phyloP scores from a whole-genome alignment of 179 eudicot genomes.

The Corrigiola litoralis region DNA sequence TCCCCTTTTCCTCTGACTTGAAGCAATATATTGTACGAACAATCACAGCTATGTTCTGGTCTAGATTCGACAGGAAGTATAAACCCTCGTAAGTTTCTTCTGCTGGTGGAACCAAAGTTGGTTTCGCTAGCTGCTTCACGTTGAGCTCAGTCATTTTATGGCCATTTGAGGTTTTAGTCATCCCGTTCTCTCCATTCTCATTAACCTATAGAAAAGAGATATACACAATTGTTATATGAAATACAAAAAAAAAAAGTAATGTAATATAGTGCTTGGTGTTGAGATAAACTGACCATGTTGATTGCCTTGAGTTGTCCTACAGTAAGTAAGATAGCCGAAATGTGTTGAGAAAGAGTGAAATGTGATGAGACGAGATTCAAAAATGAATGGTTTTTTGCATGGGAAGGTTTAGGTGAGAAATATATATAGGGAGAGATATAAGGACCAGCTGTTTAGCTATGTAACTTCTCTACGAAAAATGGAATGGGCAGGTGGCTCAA shows the following conservation, averaged over 20 bases:
- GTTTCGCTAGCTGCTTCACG: conserved; percentile 27
- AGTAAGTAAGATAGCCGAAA: background rate
- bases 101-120: conserved; percentile 31
- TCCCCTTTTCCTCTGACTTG: conserved; percentile 31
- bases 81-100: conserved; percentile 37
- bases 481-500: background rate
- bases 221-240: background rate
- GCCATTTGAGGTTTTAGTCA: conserved; percentile 4
- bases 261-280: background rate
- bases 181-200: conserved; percentile 20
- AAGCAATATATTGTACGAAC: conserved; percentile 46
- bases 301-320: background rate
- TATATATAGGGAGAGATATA: conserved; percentile 1
- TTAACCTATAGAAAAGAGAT: conserved; percentile 8
- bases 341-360: background rate
- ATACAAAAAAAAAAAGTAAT: background rate
- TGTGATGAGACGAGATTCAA: conserved; percentile 1
- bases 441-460: background rate
- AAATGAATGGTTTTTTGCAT: conserved; percentile 4
- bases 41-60: conserved; percentile 42
- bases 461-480: conserved; percentile 8
- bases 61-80: conserved; percentile 49
- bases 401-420: background rate
- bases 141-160: conserved; percentile 15
- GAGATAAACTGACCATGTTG: conserved; percentile 21